phyloP scores from a whole-genome alignment of 2,329 filamentous ascomycete genomes.

The Fonsecaea pedrosoi region DNA sequence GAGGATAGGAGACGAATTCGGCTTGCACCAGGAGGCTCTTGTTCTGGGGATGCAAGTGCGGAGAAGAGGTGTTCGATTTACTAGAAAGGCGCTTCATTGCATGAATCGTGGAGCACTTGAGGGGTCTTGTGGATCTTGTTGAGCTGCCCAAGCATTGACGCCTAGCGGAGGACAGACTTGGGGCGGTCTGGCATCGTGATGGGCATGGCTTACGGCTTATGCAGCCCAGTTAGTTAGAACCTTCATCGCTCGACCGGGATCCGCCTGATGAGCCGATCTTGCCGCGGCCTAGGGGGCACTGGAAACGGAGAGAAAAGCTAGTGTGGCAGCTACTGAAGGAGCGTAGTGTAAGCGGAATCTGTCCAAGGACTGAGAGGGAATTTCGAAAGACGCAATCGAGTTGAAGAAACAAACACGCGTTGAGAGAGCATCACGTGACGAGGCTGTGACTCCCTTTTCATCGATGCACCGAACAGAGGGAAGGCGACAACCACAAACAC shows the following conservation, averaged over 20 bases:
- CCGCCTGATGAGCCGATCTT: not conserved
- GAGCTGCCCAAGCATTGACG: not conserved
- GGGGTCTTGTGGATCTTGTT: not conserved
- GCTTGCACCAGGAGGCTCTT: not conserved
- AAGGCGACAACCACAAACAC: not conserved
- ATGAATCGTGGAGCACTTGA: not conserved
- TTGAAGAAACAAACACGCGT: not conserved
- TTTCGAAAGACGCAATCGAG: not conserved
- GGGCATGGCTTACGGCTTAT: not conserved
- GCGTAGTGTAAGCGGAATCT: not conserved
- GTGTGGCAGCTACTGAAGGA: not conserved
- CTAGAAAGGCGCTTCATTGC: not conserved
- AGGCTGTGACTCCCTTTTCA: conserved; percentile 8
- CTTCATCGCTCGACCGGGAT: not conserved
- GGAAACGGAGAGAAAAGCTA: not conserved
- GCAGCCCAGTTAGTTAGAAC: not conserved
- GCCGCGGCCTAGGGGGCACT: not conserved
- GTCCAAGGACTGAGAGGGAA: not conserved
- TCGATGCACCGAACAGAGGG: not conserved
- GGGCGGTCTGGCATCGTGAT: not conserved
- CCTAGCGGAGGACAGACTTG: not conserved
- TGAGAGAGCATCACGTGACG: conserved; percentile 1
- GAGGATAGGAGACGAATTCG: not conserved
- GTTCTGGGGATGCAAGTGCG: not conserved
- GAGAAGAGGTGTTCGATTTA: not conserved